A percentile compares a stretch with the other conserved stretches of the same genome.
Evolutionary conservation across 1,284 basidiomycete species (phyloP).

Genomic region (Sporisorium sorghi): DNA sequence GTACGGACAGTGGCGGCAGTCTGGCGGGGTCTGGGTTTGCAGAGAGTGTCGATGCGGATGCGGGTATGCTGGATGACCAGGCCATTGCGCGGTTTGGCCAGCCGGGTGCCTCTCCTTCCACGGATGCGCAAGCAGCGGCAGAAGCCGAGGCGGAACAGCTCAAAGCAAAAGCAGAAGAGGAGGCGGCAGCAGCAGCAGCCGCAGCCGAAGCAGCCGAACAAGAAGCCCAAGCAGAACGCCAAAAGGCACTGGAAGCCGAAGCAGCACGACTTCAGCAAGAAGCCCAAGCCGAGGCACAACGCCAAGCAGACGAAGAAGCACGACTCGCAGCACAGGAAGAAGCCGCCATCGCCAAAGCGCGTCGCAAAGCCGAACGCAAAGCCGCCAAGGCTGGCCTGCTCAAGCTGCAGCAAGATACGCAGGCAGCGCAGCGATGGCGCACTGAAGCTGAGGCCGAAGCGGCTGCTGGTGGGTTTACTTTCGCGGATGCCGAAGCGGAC

Average conservation of each 20-base stretch:
- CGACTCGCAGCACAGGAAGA: constrained; percentile 54
- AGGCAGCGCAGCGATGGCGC: constrained; percentile 27
- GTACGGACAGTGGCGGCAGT: constrained; percentile 37
- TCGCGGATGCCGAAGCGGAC: constrained; percentile 30
- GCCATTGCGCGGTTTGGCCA: constrained; percentile 47
- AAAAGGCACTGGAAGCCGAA: constrained; percentile 27
- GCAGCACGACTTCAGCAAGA: constrained; percentile 22
- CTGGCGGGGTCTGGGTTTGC: constrained; percentile 26
- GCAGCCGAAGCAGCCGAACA: constrained; percentile 10
- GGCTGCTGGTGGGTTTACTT: constrained; percentile 56
- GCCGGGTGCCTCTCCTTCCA: no score
- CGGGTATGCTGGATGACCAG: constrained; percentile 55
- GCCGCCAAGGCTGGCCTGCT: constrained; percentile 57
- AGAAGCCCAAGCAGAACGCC: constrained; percentile 17
- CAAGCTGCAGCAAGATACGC: constrained; percentile 42
- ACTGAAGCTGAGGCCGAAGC: constrained; percentile 63
- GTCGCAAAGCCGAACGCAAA: constrained; percentile 55
- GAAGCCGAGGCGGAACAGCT: constrained; percentile 5
- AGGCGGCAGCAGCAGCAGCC: constrained; percentile 12
- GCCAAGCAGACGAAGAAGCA: constrained; percentile 46
- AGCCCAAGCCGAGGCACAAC: constrained; percentile 40
- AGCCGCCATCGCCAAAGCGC: constrained; percentile 59
- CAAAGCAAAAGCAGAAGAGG: constrained; percentile 11
- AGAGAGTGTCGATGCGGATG: constrained; percentile 53
- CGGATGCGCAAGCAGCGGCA: no score